phyloP scores from a whole-genome alignment of 2,329 filamentous ascomycete species.

The Huntiella omanensis region DNA sequence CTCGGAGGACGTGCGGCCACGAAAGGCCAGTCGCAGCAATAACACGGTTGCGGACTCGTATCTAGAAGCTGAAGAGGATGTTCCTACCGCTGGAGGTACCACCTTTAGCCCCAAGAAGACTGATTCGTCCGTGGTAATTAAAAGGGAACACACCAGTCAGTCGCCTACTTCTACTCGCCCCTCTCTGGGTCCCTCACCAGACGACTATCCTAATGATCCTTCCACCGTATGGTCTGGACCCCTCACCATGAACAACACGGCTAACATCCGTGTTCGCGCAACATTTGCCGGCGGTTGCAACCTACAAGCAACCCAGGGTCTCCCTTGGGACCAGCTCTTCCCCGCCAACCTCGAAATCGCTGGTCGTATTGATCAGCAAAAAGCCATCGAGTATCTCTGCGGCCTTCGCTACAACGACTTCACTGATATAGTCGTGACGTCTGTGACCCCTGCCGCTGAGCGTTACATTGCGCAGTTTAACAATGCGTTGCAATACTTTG shows the following conservation, averaged over 20 bases:
- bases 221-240: slow-evolving; percentile 62
- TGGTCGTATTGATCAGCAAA: slow-evolving; percentile 62
- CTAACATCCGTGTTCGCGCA: slow-evolving; percentile 57
- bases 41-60: slow-evolving; percentile 58
- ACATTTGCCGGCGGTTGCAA: slow-evolving; percentile 74
- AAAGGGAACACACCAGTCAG: slow-evolving; percentile 19
- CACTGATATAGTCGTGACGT: slow-evolving; percentile 70
- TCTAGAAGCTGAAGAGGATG: slow-evolving; percentile 16
- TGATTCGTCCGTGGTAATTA: slow-evolving; percentile 13
- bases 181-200: slow-evolving; percentile 3
- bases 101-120: background rate
- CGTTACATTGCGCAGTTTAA: slow-evolving; percentile 46
- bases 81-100: slow-evolving; percentile 13
- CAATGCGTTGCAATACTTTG: slow-evolving; percentile 73
- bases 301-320: slow-evolving; percentile 28
- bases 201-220: slow-evolving; percentile 63
- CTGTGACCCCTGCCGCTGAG: slow-evolving; percentile 45
- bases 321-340: slow-evolving; percentile 57
- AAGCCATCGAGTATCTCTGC: slow-evolving; percentile 81
- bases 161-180: slow-evolving; percentile 49
- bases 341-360: slow-evolving; percentile 51
- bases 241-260: slow-evolving; percentile 57
- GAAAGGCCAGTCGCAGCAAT: slow-evolving; percentile 92
- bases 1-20: slow-evolving; percentile 58
- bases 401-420: slow-evolving; percentile 63